Base-by-base conservation (phyloP, 2,329 filamentous ascomycete genomes). In the Cyanodermella asteris region DNA sequence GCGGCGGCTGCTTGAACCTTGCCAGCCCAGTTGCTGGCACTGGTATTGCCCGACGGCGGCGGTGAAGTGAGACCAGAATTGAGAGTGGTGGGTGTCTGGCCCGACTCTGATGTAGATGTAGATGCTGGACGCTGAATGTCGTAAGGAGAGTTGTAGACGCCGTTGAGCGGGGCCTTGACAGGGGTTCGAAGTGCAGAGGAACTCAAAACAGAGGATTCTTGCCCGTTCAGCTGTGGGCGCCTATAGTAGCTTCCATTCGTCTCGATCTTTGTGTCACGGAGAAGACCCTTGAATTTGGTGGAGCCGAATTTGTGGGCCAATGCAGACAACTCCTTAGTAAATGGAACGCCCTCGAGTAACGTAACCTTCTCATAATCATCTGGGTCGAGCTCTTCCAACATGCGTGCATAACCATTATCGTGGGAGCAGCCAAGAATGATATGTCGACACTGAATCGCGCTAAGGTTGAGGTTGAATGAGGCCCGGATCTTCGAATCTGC, bases 341-440 rank as follows among this genome's bases (percentile, higher is more conserved):
- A 63, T 4, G 61, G 54, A 18, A 59, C 45, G 13, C 62, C 61
- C 38, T 67, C 61, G 17, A 71, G 43, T 12, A 71, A 44, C 6
- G 61, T 59, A 19, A 70, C 51, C 23, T 58, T 55, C 13, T 49
- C 45, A 6, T 50, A 39, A 13, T 55, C 47, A 21, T 51, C 43
- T 11, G 46, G 35, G 27, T 62, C 55, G 23, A 53, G 52, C 17
- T 60, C 50, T 37, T 63, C 55, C 7, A 71, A 45, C 18, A 59
- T 44, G 7, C 50, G 48, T 13, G 55, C 54, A 39, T 65, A 69
- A 13, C 57, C 52, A 28, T 55, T 56, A 42, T 64, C 59, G 30
- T 62, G 57, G 9, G 59, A 61, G 40, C 63, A 66, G 6, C 64
- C 66, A 18, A 71, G 49, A 24, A 69, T 47, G 26, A 71, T 56